A percentile compares a stretch with the other conserved stretches of the same genome.
Evolutionary conservation across 1,284 basidiomycete genomes (phyloP).

Genomic region (Pyrrhoderma noxium): DNA sequence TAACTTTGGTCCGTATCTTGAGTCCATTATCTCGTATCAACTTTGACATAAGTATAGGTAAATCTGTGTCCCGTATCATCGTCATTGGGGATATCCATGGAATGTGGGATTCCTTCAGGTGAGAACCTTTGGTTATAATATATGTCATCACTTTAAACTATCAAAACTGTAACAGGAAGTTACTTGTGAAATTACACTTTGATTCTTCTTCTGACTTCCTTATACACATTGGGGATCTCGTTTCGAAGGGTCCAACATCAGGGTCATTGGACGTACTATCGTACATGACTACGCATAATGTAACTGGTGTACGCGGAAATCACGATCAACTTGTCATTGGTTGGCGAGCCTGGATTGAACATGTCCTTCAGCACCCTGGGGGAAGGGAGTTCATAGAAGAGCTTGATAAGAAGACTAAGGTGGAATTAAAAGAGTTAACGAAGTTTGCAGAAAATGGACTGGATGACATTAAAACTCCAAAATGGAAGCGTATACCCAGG

Average conservation of each 20-base stretch:
- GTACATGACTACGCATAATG: conserved; percentile 54
- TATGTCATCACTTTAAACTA: too few species aligned
- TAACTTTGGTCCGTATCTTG: conserved; percentile 34
- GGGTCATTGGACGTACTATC: conserved; percentile 59
- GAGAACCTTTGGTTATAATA: conserved; percentile 25
- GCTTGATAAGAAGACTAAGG: conserved; percentile 32
- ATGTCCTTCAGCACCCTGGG: conserved; percentile 24
- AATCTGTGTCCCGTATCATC: conserved; percentile 50
- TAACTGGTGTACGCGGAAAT: conserved; percentile 80
- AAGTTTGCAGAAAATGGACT: conserved; percentile 34
- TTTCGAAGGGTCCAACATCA: conserved; percentile 56
- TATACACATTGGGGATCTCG: conserved; percentile 75
- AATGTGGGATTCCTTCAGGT: conserved; percentile 63
- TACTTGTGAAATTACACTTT: conserved; percentile 58
- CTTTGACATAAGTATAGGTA: conserved; percentile 34
- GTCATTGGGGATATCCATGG: conserved; percentile 84
- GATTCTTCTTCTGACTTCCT: conserved; percentile 55
- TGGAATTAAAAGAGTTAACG: conserved; percentile 35
- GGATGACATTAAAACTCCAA: conserved; percentile 22
- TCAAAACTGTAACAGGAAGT: conserved; percentile 35
- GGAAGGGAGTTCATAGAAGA: conserved; percentile 42
- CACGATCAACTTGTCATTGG: conserved; percentile 85
- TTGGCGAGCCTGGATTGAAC: conserved; percentile 75
- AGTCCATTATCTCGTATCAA: too few species aligned
- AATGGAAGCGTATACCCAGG: conserved; percentile 42